phyloP scores from a whole-genome alignment of 108 stramenopile genomes.

The Fragilaria radians region DNA sequence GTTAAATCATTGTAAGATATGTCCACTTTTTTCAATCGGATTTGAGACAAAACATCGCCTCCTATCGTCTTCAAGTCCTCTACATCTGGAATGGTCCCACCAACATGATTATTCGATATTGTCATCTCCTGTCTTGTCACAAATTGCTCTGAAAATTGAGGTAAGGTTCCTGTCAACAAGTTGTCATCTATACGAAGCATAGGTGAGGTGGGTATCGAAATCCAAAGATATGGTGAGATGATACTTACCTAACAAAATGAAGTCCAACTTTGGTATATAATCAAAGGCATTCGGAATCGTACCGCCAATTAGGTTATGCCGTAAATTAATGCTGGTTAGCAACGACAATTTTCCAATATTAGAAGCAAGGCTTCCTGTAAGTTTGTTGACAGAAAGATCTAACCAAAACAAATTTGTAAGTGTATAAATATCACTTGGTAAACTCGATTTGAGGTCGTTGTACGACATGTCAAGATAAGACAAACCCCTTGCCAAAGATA shows the following conservation, averaged over 20 bases:
- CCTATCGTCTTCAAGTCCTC: not conserved
- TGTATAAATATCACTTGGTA: slow-evolving; percentile 6
- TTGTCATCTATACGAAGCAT: not conserved
- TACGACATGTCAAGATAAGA: not conserved
- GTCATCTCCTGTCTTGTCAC: not conserved
- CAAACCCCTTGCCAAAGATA: not conserved
- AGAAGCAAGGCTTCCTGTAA: slow-evolving; percentile 10
- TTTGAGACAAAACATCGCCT: not conserved
- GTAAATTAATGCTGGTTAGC: not conserved
- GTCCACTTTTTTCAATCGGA: not conserved
- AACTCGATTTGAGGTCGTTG: not conserved
- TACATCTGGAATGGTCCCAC: not conserved
- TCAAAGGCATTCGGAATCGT: not conserved
- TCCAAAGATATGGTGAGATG: not conserved
- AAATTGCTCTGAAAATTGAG: not conserved
- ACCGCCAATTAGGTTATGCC: not conserved
- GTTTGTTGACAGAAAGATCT: slow-evolving; percentile 8
- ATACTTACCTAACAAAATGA: not conserved
- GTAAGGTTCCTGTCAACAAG: not conserved
- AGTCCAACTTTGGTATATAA: not conserved
- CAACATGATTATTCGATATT: not conserved
- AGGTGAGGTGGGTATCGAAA: not conserved
- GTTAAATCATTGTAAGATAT: not conserved
- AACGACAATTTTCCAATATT: not conserved
- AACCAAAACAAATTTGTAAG: slow-evolving; percentile 1